phyloP scores from a whole-genome alignment of 2,329 filamentous ascomycete species.

The Fusarium sambucinum region DNA sequence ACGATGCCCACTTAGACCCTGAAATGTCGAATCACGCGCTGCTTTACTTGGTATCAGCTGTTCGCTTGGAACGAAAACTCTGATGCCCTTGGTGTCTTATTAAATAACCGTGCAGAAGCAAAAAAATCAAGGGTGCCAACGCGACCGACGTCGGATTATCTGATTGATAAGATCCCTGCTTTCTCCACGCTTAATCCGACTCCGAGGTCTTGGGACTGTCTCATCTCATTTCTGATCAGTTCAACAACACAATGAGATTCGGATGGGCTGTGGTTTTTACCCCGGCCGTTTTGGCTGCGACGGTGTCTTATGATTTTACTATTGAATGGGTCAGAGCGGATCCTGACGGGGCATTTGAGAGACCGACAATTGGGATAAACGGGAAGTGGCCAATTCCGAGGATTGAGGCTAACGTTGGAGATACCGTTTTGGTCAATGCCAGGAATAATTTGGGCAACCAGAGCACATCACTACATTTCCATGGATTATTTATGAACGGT shows the following conservation, averaged over 20 bases:
- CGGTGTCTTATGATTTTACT: constrained; percentile 73
- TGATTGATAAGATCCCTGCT: constrained; percentile 36
- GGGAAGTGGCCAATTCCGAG: constrained; percentile 78
- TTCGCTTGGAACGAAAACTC: constrained; percentile 25
- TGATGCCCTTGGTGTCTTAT: constrained; percentile 4
- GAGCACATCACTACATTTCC: constrained; percentile 74
- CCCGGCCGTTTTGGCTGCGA: constrained; percentile 52
- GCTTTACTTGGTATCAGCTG: constrained; percentile 12
- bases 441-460: constrained; percentile 72
- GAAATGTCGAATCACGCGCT: constrained; percentile 28
- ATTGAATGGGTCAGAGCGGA: constrained; percentile 78
- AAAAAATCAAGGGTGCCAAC: background rate
- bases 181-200: constrained; percentile 14
- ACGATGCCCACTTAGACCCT: constrained; percentile 37
- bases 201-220: background rate
- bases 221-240: background rate
- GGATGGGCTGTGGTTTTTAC: constrained; percentile 8
- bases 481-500: constrained; percentile 77
- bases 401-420: constrained; percentile 72
- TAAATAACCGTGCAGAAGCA: constrained; percentile 12
- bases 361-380: constrained; percentile 82
- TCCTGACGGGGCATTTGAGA: constrained; percentile 74
- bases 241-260: constrained; percentile 29
- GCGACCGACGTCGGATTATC: constrained; percentile 30
- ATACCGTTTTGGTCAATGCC: constrained; percentile 69